phyloP scores from a whole-genome alignment of 495 filamentous ascomycete genomes.

The Neurospora sp. region DNA sequence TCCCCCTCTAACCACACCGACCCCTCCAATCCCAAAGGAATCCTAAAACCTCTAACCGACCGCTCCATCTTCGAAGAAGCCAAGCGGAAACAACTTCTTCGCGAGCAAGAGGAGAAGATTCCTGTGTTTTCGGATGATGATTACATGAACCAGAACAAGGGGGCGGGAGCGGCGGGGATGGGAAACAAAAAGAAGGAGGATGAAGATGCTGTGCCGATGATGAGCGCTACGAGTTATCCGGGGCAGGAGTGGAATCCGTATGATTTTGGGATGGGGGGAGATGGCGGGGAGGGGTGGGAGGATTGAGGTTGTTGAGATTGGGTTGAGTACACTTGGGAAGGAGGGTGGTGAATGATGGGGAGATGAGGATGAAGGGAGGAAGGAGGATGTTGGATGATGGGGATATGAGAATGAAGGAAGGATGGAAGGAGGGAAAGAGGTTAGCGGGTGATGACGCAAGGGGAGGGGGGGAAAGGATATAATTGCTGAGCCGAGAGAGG shows the following conservation, averaged over 20 bases:
- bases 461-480: not conserved
- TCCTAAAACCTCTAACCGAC: slow-evolving; percentile 7
- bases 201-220: slow-evolving; percentile 48
- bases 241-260: slow-evolving; percentile 76
- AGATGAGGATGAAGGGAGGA: no score
- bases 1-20: not conserved
- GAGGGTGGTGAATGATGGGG: no score
- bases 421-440: not conserved
- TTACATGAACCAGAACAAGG: not conserved
- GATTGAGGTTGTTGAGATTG: slow-evolving; percentile 3
- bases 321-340: no score
- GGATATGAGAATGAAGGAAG: not conserved
- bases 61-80: slow-evolving; percentile 21
- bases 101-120: slow-evolving; percentile 43
- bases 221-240: slow-evolving; percentile 72
- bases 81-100: slow-evolving; percentile 18
- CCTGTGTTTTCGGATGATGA: slow-evolving; percentile 23
- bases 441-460: not conserved
- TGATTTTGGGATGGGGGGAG: slow-evolving; percentile 8
- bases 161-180: slow-evolving; percentile 5
- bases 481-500: no score
- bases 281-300: slow-evolving; percentile 16
- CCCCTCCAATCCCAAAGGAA: slow-evolving; percentile 10
- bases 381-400: no score
- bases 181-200: slow-evolving; percentile 20